Evolutionary conservation across 2,329 filamentous ascomycete species (phyloP), one percentile per base, ranked within the genome.

Genomic region (Trichoderma brevicompactum): DNA sequence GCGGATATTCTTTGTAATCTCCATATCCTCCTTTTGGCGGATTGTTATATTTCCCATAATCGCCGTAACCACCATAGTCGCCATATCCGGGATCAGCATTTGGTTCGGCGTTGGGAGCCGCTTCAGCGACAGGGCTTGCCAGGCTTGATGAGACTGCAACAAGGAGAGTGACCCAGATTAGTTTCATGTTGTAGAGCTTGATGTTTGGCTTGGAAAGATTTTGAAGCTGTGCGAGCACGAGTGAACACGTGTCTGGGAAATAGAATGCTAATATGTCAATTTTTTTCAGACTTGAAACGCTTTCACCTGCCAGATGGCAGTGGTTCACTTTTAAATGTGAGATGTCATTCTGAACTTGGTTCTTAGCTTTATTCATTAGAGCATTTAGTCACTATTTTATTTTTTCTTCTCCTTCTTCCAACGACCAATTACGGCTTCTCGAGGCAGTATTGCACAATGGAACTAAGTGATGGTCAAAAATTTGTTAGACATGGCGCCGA

Each of bases 161-260:
- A 58, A 75, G 61, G 36, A 76, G 55, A 49, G 71, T 64, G 50
- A 72, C 49, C 56, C 69, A 41, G 40, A 71, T 67, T 41, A 76
- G 61, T 71, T 75, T 77, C 76, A 77, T 77, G 6, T 64, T 74
- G 64, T 9, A 2, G 9, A 10, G 17, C 41, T 56, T 19, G n/a
- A 15, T 2, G 6, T 9, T 28, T 28, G 5, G n/a, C n/a, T 40
- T 36, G 28, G 38, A 46, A 46, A 34, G 15, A 5, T n/a, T 58
- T 43, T 36, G 41, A 44, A 9, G 28, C 4, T 19, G 23, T 43
- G 23, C 32, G n/a, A 19, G 43, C 23, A 7, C 8, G n/a, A 19
- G 17, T 38, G 13, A 40, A 9, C 19, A 2, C 1, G 13, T 28
- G 5, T 28, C 23, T 28, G 23, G 5, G 5, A 28, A 10, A 49